These are phyloP conservation scores for Coniophora puteana DNA, from an alignment of 1,284 basidiomycete species.

Conservation along the genomic window DNA sequence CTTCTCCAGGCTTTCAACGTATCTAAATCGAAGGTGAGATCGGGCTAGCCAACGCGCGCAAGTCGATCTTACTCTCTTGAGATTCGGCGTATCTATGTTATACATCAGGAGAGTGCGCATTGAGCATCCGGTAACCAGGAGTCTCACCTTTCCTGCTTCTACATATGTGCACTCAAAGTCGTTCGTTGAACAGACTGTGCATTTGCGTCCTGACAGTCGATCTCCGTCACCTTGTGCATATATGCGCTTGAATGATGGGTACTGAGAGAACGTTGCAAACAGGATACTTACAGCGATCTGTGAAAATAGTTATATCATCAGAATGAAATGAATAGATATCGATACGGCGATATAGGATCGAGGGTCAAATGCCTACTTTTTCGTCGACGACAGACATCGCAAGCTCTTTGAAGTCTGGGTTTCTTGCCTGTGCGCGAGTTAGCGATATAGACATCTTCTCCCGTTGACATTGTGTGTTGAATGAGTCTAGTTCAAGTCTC, in stretches of 20 bases:
- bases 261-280: too few relatives aligned
- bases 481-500: too few relatives aligned
- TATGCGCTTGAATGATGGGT: too few relatives aligned
- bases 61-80: too few relatives aligned
- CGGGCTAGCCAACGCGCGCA: too few relatives aligned
- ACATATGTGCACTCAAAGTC: conserved; percentile 76
- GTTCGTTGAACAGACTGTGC: conserved; percentile 77
- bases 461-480: conserved; percentile 37
- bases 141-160: conserved; percentile 63
- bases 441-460: conserved; percentile 43
- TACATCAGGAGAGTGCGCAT: conserved; percentile 30
- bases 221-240: conserved; percentile 59
- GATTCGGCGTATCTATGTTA: conserved; percentile 80
- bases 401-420: conserved; percentile 67
- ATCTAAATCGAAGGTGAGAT: conserved; percentile 34
- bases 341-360: too few relatives aligned
- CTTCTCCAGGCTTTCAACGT: conserved; percentile 71
- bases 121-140: background rate
- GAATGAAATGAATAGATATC: too few relatives aligned
- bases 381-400: conserved; percentile 72
- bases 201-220: conserved; percentile 63
- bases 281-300: conserved; percentile 61
- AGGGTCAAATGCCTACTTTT: conserved; percentile 53
- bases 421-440: too few relatives aligned
- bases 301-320: conserved; percentile 7